Conservation (phyloP, 2,329 filamentous ascomycete species). For the Ophiostoma sp. region DNA sequence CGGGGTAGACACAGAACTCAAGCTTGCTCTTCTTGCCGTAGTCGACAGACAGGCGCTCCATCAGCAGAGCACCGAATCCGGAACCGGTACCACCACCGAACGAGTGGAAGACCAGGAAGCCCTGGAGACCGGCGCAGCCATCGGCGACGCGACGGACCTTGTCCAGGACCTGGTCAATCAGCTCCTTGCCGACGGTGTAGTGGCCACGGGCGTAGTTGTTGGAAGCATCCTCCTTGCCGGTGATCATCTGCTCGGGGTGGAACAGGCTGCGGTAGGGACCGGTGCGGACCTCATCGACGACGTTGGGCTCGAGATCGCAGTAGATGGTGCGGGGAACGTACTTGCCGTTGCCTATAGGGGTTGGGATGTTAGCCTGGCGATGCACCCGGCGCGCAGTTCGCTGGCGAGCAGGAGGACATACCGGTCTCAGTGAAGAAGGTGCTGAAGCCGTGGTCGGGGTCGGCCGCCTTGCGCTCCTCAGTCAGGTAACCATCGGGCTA, state of each 20-base stretch:
- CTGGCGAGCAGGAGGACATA: conserved; percentile 42
- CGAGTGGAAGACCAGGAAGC: conserved; percentile 99
- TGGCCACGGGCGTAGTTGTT: conserved; percentile 99
- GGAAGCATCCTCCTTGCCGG: conserved; percentile 98
- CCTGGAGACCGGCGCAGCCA: conserved; percentile 95
- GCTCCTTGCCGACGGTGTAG: conserved; percentile 99
- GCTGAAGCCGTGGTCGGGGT: conserved; percentile 96
- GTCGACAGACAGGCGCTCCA: conserved; percentile 98
- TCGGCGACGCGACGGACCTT: conserved; percentile 96
- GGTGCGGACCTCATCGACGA: conserved; percentile 98
- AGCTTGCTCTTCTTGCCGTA: conserved; percentile 99
- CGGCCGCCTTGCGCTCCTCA: conserved; percentile 89
- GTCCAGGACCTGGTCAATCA: conserved; percentile 96
- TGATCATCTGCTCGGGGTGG: conserved; percentile 99
- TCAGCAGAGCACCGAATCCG: conserved; percentile 94
- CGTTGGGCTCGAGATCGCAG: conserved; percentile 99
- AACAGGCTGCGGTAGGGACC: conserved; percentile 94
- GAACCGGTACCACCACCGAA: conserved; percentile 99
- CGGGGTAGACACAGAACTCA: conserved; percentile 98
- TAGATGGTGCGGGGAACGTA: conserved; percentile 99
- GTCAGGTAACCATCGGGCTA: conserved; percentile 98
- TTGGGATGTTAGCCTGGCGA: not conserved
- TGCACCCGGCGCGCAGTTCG: too few relatives aligned
- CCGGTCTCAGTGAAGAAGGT: conserved; percentile 99
- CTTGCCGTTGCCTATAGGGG: conserved; percentile 77